Evolutionary conservation across 305 asterid genomes (phyloP), one percentile per base, ranked within the genome.

Genomic region (Solanum aculeatissimum): DNA sequence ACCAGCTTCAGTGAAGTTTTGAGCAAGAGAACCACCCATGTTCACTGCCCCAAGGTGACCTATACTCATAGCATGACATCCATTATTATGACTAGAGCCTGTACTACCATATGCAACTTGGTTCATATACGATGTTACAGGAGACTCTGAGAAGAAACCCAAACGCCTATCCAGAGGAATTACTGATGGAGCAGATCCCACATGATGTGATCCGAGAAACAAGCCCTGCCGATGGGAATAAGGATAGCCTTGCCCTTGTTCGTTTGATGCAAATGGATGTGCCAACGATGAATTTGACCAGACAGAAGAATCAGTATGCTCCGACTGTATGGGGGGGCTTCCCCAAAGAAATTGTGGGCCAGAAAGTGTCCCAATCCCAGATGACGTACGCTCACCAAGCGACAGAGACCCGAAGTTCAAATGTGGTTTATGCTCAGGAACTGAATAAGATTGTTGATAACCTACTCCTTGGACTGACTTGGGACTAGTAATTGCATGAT

Each of bases 301-400:
- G n/a, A 92, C 75, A 25, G 95, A 86, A 43, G 98, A 91, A 83
- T 85, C 89, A 1, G 86, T 81, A 40, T 86, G 92, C 84, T 96
- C 98, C 0, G 95, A 87, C 68, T 89, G 92, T 83, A 92, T 32
- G 29, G 93, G 87, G 45, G 98, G 96, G 78, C 98, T 97, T 81
- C 99, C 99, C 99, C 99, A 95, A 9, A 97, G 93, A 89, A 93
- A 97, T 87, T 97, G 96, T 51, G 98, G 97, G 38, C 99, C 99
- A 40, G 99, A 92, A 82, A 97, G 98, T 7, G 97, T 95, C 81
- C 94, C 98, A 40, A 91, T 87, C 10, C 98, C 91, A 16, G 98
- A 94, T 25, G 92, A 87, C 86, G 89, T 92, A 43, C 96, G 90
- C 53, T 91, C 96, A 77, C 90, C 75, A 83, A 90, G 90, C 7